Evolutionary conservation across 2,329 filamentous ascomycete species (phyloP).

Genomic region (Atkinsonella texensis): DNA sequence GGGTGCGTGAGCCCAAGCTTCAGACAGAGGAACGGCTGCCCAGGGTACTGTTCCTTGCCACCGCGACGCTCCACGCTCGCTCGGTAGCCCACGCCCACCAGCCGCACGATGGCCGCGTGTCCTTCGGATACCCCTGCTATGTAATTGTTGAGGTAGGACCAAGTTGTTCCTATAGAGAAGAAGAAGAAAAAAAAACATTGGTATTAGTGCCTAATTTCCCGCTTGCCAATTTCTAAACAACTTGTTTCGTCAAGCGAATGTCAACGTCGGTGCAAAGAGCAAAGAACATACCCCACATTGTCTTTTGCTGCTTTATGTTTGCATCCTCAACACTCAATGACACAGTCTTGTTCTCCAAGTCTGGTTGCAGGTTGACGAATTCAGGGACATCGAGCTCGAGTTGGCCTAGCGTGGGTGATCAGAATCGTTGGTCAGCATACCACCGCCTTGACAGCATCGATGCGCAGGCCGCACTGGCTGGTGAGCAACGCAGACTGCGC

Average conservation of each 20-base stretch:
- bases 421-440: too few relatives aligned
- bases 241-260: neutral
- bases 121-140: constrained; percentile 93
- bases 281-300: constrained; percentile 75
- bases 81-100: constrained; percentile 93
- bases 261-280: neutral
- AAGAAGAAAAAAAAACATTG: neutral
- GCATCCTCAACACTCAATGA: constrained; percentile 59
- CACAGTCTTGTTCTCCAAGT: constrained; percentile 50
- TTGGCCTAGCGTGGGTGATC: constrained; percentile 38
- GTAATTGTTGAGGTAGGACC: constrained; percentile 81
- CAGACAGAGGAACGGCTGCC: constrained; percentile 79
- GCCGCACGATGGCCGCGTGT: constrained; percentile 80
- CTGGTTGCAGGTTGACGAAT: constrained; percentile 62
- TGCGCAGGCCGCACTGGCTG: neutral
- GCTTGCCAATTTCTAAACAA: neutral
- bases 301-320: constrained; percentile 61
- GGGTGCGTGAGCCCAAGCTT: constrained; percentile 97
- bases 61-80: constrained; percentile 72
- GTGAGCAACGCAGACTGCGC: neutral
- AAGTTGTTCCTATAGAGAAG: constrained; percentile 58
- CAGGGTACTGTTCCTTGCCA: constrained; percentile 61
- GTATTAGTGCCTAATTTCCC: too few relatives aligned
- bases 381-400: constrained; percentile 67
- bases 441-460: neutral